phyloP scores from a whole-genome alignment of 2,329 filamentous ascomycete species.

The Fusarium sp. region DNA sequence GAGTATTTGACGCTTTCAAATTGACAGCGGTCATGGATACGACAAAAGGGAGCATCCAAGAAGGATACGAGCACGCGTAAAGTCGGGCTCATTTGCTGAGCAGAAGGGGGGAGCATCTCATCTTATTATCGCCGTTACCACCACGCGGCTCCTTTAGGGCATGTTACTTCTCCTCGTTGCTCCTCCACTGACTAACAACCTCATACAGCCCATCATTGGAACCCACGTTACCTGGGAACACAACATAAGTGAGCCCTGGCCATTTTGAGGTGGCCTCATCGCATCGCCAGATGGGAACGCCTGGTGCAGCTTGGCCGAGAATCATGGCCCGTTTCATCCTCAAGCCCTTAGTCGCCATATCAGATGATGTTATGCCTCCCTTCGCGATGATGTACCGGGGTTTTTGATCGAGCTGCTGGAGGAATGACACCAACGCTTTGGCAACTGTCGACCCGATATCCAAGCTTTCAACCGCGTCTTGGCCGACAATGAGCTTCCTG shows the following conservation, averaged over 20 bases:
- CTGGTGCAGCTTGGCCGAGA: constrained; percentile 66
- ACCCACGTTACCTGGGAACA: constrained; percentile 40
- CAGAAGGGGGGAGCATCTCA: not conserved
- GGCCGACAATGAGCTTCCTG: constrained; percentile 58
- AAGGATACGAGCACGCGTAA: not conserved
- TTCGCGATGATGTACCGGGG: constrained; percentile 69
- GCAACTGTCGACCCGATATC: constrained; percentile 65
- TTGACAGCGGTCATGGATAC: not conserved
- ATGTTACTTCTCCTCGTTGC: not conserved
- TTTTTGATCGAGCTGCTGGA: constrained; percentile 58
- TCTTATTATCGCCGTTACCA: not conserved
- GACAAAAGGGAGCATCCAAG: not conserved
- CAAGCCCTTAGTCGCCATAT: constrained; percentile 67
- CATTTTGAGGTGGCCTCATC: constrained; percentile 63
- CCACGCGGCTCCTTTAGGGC: not conserved
- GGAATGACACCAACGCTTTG: constrained; percentile 60
- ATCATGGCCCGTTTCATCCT: constrained; percentile 63
- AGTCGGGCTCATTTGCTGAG: not conserved
- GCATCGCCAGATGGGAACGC: constrained; percentile 69
- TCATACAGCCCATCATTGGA: constrained; percentile 30
- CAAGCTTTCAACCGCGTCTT: constrained; percentile 61
- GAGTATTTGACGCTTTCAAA: not conserved
- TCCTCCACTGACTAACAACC: constrained; percentile 23
- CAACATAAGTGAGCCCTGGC: constrained; percentile 60
- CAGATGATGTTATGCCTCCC: constrained; percentile 69